Evolutionary conservation across 2,329 filamentous ascomycete species (phyloP), one percentile per base, ranked within the genome.

Genomic region (Triangularia verruculosa): DNA sequence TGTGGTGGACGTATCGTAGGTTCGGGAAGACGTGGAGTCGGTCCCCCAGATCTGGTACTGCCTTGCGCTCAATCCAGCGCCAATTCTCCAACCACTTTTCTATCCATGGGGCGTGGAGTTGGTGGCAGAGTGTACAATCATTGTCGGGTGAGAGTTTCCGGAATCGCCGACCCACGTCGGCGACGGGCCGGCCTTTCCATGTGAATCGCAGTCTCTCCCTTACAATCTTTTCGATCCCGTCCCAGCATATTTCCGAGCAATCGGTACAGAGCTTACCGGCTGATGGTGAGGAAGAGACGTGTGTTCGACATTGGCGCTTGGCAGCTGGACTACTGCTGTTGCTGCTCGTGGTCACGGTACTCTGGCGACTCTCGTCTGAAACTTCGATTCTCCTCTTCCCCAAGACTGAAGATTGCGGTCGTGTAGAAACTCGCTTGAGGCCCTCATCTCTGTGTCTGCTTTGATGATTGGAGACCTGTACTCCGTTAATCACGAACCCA

Each of bases 21-120:
- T 61, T 61, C 6, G 59, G 59, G 47, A 61, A 61, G 47, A 61
- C 59, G 59, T 61, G 59, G 25, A 61, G 54, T 61, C 59, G 59
- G 51, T 61, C 59, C 27, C 59, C 59, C 7, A 61, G 11, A 27
- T 61, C 59, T 9, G 54, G 22, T 25, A 54, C 34, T 5, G 39
- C 47, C 59, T 61, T 61, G 47, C 59, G 15, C 47, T 61, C 59
- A 55, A 61, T 55, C 59, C 59, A 61, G 43, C 59, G 59, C 51
- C 59, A 51, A 55, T 22, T 13, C 59, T 61, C 59, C 6, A 61
- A 15, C 11, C 32, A 61, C 4, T 39, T 34, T 24, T 54, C 59
- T 61, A 61, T 61, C 59, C 59, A 61, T 27, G 59, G 59, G 25
- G 59, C 59, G 47, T 61, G 22, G n/a, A 61, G 59, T 52, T 61